phyloP scores from a whole-genome alignment of 1,284 basidiomycete species.

The Tausonia pullulans region DNA sequence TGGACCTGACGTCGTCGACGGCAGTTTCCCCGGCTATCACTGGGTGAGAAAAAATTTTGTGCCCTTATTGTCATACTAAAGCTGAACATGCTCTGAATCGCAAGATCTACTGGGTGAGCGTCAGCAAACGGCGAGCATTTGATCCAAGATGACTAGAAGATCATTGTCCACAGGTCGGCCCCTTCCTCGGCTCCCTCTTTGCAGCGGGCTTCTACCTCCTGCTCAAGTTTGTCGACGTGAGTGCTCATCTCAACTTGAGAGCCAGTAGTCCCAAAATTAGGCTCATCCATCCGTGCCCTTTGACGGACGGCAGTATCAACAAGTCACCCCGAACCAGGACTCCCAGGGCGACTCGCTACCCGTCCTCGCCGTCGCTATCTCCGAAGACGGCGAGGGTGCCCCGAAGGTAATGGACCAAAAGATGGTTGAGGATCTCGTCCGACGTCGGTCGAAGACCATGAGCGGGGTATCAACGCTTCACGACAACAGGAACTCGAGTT shows the following conservation, averaged over 20 bases:
- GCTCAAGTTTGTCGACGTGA: slow-evolving; percentile 21
- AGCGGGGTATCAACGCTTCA: no score
- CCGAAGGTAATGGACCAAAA: no score
- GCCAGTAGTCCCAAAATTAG: slow-evolving; percentile 24
- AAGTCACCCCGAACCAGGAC: slow-evolving; percentile 8
- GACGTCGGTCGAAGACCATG: no score
- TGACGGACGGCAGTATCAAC: slow-evolving; percentile 7
- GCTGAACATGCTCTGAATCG: no score
- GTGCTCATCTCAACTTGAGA: neutral
- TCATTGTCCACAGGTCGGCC: slow-evolving; percentile 23
- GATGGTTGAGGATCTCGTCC: no score
- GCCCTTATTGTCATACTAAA: no score
- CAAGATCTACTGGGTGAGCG: slow-evolving; percentile 27
- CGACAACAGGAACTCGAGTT: no score
- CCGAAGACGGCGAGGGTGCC: no score
- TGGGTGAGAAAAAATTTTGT: neutral
- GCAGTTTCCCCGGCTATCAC: slow-evolving; percentile 27
- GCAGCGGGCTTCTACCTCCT: slow-evolving; percentile 34
- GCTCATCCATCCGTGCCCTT: neutral
- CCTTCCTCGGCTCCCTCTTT: slow-evolving; percentile 28
- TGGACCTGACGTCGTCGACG: slow-evolving; percentile 32
- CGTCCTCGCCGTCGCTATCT: no score
- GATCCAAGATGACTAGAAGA: no score
- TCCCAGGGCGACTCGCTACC: neutral
- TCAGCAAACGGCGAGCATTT: no score